Percentiles rank a stretch among this genome's conserved stretches.
phyloP scores from a whole-genome alignment of 192 early-diverging fungal species.

The Coemansia biformis region DNA sequence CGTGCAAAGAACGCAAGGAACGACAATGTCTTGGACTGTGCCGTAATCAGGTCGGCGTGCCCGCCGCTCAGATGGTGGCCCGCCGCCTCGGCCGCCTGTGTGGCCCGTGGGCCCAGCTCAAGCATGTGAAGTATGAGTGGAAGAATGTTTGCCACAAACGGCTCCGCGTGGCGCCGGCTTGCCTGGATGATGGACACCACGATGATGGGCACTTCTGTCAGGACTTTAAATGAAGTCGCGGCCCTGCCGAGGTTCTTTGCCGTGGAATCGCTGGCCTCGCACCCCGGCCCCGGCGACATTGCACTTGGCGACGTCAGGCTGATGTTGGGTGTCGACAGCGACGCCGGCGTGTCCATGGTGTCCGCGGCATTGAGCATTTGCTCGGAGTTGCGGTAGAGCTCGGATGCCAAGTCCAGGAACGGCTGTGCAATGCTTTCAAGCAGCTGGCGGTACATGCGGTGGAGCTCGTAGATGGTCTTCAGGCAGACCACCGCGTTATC shows the following conservation, averaged over 20 bases:
- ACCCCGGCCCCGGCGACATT: constrained; percentile 64
- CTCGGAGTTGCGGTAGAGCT: constrained; percentile 79
- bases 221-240: constrained; percentile 90
- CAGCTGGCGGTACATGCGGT: constrained; percentile 74
- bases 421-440: constrained; percentile 84
- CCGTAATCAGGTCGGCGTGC: constrained; percentile 75
- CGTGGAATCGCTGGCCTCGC: constrained; percentile 54
- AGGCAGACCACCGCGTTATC: constrained; percentile 93
- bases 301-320: constrained; percentile 62
- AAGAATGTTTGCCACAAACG: constrained; percentile 79
- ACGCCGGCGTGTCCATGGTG: constrained; percentile 54
- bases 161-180: constrained; percentile 71
- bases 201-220: constrained; percentile 98
- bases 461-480: constrained; percentile 93
- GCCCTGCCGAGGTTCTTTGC: constrained; percentile 67
- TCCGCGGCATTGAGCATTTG: constrained; percentile 84
- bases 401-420: constrained; percentile 86
- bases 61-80: constrained; percentile 50
- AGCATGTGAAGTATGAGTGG: constrained; percentile 75
- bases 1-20: constrained; percentile 94
- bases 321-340: constrained; percentile 49
- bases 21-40: constrained; percentile 98
- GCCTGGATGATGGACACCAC: constrained; percentile 93
- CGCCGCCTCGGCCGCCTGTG: constrained; percentile 11
- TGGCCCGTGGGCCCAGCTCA: constrained; percentile 42